Conservation (phyloP, 257 asterid species). For the Mitragyna speciosa region DNA sequence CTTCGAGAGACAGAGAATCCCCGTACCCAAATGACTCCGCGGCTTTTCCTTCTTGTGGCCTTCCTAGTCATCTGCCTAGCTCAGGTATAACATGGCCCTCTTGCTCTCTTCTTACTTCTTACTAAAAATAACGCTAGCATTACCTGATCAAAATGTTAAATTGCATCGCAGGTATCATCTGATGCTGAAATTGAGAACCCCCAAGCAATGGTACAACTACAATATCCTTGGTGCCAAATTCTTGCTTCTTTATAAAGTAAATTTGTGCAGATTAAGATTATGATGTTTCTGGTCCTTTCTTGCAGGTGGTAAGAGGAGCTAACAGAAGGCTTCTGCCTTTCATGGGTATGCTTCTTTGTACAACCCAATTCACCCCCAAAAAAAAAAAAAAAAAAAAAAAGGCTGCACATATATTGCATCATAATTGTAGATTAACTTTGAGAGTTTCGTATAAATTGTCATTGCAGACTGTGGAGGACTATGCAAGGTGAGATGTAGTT, state of each 20-base stretch:
- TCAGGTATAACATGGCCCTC: constrained; percentile 26
- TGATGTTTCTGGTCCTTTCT: not conserved
- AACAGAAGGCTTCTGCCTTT: constrained; percentile 54
- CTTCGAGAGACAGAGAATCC: not conserved
- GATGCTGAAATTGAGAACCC: constrained; percentile 43
- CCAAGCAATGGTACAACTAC: constrained; percentile 28
- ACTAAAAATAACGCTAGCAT: too few relatives aligned
- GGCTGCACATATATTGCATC: too few relatives aligned
- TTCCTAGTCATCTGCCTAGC: constrained; percentile 46
- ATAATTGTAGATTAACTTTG: too few relatives aligned
- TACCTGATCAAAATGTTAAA: not conserved
- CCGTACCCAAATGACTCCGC: constrained; percentile 33
- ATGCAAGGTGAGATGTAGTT: constrained; percentile 58
- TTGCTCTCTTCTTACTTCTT: not conserved
- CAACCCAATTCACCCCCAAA: not conserved
- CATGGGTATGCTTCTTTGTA: constrained; percentile 34
- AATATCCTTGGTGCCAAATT: not conserved
- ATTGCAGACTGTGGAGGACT: constrained; percentile 52
- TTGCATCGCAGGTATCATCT: constrained; percentile 49
- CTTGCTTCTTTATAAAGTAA: not conserved
- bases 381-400: not conserved
- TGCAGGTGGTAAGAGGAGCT: constrained; percentile 57
- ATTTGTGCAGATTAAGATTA: not conserved
- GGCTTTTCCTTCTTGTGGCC: constrained; percentile 37
- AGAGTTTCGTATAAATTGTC: not conserved